Evolutionary conservation across 1,284 basidiomycete genomes (phyloP).

Genomic region (Ustilago xerochloae): DNA sequence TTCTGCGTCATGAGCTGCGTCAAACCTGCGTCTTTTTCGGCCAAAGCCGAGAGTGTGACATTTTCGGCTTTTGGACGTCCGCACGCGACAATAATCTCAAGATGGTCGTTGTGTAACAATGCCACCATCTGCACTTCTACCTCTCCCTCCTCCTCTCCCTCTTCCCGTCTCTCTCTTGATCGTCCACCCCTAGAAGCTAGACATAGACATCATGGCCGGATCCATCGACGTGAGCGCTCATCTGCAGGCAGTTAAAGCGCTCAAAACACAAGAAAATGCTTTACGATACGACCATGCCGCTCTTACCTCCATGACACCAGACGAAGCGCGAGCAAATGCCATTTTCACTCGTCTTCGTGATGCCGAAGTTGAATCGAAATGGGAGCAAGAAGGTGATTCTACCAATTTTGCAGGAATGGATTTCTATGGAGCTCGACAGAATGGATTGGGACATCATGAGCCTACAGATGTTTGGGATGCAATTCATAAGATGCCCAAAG

Average conservation of each 20-base stretch:
- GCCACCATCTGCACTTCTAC: background rate
- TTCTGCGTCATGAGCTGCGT: background rate
- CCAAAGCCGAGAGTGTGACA: conserved; percentile 9
- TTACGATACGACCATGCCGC: conserved; percentile 48
- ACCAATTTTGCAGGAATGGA: conserved; percentile 41
- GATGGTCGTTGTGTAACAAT: background rate
- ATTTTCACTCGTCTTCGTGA: conserved; percentile 28
- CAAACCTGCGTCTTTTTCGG: conserved; percentile 8
- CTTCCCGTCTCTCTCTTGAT: too few species aligned
- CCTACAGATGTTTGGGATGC: conserved; percentile 33
- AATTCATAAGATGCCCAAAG: conserved; percentile 51
- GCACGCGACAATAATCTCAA: conserved; percentile 11
- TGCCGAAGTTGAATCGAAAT: conserved; percentile 21
- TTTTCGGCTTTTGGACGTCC: conserved; percentile 11
- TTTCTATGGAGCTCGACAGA: conserved; percentile 32
- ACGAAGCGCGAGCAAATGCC: conserved; percentile 27
- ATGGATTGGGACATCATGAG: conserved; percentile 21
- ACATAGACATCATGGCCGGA: conserved; percentile 4
- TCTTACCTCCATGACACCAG: conserved; percentile 11
- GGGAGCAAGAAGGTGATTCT: conserved; percentile 39
- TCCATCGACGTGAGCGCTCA: conserved; percentile 11
- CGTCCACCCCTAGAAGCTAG: too few species aligned
- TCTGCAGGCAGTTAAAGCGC: conserved; percentile 8
- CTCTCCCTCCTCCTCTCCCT: too few species aligned
- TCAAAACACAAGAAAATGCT: conserved; percentile 31